Conservation (phyloP, 345 rosid genomes). For the Brassica juncea region DNA sequence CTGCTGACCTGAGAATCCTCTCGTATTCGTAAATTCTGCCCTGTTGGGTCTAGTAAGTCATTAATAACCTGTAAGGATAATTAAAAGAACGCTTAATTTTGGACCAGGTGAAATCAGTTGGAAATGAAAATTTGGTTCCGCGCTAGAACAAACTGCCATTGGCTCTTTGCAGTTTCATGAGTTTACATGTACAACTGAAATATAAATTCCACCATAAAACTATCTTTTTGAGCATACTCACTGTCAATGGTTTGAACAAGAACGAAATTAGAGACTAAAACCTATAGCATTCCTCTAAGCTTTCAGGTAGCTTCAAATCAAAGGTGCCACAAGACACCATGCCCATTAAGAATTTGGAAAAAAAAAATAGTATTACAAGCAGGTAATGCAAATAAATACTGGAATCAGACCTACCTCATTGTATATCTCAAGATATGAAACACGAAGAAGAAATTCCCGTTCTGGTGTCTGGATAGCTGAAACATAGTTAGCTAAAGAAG, state of each 20-base stretch:
- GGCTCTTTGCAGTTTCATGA: constrained; percentile 13
- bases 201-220: background rate
- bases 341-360: background rate
- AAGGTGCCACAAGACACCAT: constrained; percentile 13
- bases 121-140: background rate
- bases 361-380: background rate
- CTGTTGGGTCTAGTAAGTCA: constrained; percentile 85
- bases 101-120: constrained; percentile 1
- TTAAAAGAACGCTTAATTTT: constrained; percentile 12
- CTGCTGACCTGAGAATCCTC: constrained; percentile 81
- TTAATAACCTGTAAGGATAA: constrained; percentile 69
- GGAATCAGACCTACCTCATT: constrained; percentile 62
- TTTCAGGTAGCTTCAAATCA: constrained; percentile 8
- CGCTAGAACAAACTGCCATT: constrained; percentile 3
- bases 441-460: constrained; percentile 93
- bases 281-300: constrained; percentile 21
- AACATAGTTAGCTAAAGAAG: constrained; percentile 41
- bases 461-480: constrained; percentile 71
- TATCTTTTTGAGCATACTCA: constrained; percentile 7
- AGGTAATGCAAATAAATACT: background rate
- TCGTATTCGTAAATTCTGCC: constrained; percentile 87
- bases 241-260: background rate
- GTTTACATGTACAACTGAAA: constrained; percentile 3
- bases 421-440: constrained; percentile 95
- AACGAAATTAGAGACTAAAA: constrained; percentile 14